phyloP scores from a whole-genome alignment of 805 yeast genomes.

The Candida easanensis region DNA sequence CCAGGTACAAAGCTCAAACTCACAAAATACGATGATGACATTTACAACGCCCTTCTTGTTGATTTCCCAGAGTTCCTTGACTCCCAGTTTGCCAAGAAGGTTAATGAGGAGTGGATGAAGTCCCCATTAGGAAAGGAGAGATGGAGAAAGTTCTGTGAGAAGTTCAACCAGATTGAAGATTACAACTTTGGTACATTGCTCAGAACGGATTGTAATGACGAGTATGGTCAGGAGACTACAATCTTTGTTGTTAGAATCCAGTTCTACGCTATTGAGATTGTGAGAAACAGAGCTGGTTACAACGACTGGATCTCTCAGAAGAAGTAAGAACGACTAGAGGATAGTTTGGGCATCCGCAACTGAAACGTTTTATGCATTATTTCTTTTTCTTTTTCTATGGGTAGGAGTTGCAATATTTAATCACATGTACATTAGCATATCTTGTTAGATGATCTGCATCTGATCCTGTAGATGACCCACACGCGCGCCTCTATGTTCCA shows the following conservation, averaged over 20 bases:
- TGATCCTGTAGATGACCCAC: too few species aligned
- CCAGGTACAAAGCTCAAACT: constrained; percentile 78
- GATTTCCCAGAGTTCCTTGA: constrained; percentile 88
- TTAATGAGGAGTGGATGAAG: constrained; percentile 82
- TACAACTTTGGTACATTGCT: constrained; percentile 93
- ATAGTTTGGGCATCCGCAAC: too few species aligned
- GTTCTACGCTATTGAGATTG: constrained; percentile 91
- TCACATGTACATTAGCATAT: not conserved
- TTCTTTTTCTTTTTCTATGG: too few species aligned
- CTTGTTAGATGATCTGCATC: too few species aligned
- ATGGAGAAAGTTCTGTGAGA: constrained; percentile 87
- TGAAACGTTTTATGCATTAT: too few species aligned
- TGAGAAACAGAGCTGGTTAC: constrained; percentile 84
- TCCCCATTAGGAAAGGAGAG: constrained; percentile 72
- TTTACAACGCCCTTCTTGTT: constrained; percentile 54
- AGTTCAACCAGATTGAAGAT: constrained; percentile 84
- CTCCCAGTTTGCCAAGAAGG: constrained; percentile 49
- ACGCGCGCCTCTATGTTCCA: too few species aligned
- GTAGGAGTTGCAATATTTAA: not conserved
- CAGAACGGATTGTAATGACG: constrained; percentile 67
- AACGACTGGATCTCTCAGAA: constrained; percentile 80
- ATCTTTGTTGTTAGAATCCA: constrained; percentile 91
- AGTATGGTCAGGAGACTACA: constrained; percentile 80
- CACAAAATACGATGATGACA: constrained; percentile 70
- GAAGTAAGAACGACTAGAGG: too few species aligned